Conservation (phyloP, 768 basidiomycete species). For the Fomitopsis serialis region DNA sequence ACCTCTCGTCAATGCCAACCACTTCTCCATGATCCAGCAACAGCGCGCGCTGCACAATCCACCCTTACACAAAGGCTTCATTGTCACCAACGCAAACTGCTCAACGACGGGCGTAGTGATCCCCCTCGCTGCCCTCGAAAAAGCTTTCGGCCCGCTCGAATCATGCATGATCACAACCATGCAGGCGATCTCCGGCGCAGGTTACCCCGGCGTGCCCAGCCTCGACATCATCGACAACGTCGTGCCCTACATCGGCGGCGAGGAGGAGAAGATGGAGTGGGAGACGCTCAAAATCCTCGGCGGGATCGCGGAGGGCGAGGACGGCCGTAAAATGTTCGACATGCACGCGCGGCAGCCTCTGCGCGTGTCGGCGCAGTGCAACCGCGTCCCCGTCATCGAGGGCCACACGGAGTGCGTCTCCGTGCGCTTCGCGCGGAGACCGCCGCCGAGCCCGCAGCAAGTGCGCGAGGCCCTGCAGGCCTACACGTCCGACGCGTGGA, state of each 20-base stretch:
- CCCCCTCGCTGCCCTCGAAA: constrained; percentile 87
- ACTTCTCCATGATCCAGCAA: constrained; percentile 78
- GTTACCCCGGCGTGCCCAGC: constrained; percentile 90
- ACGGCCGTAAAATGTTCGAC: constrained; percentile 65
- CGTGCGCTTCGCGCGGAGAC: constrained; percentile 72
- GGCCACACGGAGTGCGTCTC: constrained; percentile 92
- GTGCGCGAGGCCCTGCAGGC: constrained; percentile 74
- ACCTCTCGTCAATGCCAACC: constrained; percentile 87
- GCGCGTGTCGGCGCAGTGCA: constrained; percentile 90
- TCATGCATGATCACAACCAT: constrained; percentile 89
- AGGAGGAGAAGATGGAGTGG: constrained; percentile 99
- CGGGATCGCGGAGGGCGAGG: constrained; percentile 55
- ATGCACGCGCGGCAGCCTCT: constrained; percentile 78
- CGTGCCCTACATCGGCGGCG: constrained; percentile 89
- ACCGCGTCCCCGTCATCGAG: constrained; percentile 92
- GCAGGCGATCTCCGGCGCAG: constrained; percentile 96
- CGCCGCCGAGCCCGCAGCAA: constrained; percentile 83
- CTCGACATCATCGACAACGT: constrained; percentile 96
- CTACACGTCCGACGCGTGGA: constrained; percentile 73
- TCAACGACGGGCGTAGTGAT: constrained; percentile 91
- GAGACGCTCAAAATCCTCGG: constrained; percentile 97
- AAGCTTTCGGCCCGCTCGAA: constrained; percentile 91
- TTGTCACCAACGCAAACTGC: constrained; percentile 98
- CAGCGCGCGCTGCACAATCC: constrained; percentile 69
- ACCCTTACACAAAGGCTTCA: constrained; percentile 78